A percentile compares a stretch with the other conserved stretches of the same genome.
Evolutionary conservation across 208 protist species (phyloP).

Genomic region (Acanthamoeba comandoni): DNA sequence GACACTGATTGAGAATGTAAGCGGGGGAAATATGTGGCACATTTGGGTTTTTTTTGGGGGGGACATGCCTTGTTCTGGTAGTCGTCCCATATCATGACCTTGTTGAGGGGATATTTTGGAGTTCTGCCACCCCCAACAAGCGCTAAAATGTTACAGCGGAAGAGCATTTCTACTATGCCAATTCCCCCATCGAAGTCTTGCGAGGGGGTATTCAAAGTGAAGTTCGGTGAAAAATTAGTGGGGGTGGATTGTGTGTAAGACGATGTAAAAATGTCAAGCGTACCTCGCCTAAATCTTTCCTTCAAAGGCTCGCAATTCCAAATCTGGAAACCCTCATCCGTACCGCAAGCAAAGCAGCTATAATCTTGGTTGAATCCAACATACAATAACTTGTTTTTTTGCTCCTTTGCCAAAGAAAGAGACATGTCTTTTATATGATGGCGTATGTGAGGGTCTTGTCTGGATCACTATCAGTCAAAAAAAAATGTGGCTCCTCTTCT

Average conservation of each 20-base stretch:
- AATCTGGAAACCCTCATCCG: conserved; percentile 91
- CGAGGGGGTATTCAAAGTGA: not conserved
- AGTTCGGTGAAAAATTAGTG: not conserved
- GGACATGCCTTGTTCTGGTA: conserved; percentile 90
- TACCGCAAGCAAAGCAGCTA: conserved; percentile 90
- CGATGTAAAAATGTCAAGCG: not conserved
- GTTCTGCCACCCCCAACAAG: conserved; percentile 92
- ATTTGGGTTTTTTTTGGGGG: too few species aligned
- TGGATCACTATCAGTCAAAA: too few species aligned
- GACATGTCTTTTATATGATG: too few species aligned
- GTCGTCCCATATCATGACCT: conserved; percentile 95
- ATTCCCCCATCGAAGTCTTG: conserved; percentile 89
- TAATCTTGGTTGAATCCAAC: conserved; percentile 93
- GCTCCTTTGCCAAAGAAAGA: conserved; percentile 43
- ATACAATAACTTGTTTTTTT: conserved; percentile 87
- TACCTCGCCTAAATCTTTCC: conserved; percentile 90
- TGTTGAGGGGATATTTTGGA: conserved; percentile 92
- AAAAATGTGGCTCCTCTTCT: too few species aligned
- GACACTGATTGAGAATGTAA: too few species aligned
- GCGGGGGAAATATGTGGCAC: too few species aligned
- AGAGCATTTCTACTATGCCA: conserved; percentile 95
- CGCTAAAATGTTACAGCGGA: conserved; percentile 94
- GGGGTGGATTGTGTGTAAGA: not conserved
- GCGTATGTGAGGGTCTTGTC: too few species aligned
- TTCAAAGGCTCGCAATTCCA: conserved; percentile 93